Percentiles rank a stretch among this genome's conserved stretches.
phyloP scores from a whole-genome alignment of 148 eudicot genomes.

The Dysphania ambrosioides region DNA sequence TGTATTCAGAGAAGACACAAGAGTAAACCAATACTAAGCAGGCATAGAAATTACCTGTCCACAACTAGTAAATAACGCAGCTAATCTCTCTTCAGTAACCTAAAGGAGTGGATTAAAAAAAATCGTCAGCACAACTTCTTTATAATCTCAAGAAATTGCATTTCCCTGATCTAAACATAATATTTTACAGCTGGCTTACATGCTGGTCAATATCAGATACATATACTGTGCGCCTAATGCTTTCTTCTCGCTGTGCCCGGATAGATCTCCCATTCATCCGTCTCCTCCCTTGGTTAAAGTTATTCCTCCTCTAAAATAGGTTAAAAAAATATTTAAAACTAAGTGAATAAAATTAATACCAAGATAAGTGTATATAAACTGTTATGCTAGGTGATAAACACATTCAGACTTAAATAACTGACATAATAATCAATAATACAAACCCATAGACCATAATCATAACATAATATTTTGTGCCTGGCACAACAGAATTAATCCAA shows the following conservation, averaged over 20 bases:
- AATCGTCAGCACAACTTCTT: conserved; percentile 12
- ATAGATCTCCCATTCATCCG: conserved; percentile 63
- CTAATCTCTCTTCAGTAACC: conserved; percentile 91
- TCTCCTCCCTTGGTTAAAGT: conserved; percentile 55
- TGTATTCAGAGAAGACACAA: not conserved
- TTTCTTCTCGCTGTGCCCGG: conserved; percentile 84
- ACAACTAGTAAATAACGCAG: conserved; percentile 68
- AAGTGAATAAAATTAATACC: not conserved
- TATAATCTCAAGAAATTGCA: not conserved
- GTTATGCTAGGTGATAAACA: not conserved
- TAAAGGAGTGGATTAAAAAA: conserved; percentile 27
- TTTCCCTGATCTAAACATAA: not conserved
- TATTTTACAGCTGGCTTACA: conserved; percentile 38
- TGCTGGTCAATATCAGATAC: conserved; percentile 83
- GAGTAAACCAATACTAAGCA: not conserved
- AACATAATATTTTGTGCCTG: not conserved
- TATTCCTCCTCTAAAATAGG: conserved; percentile 53
- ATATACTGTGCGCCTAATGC: conserved; percentile 85
- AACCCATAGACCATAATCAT: not conserved
- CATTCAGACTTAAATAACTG: not conserved
- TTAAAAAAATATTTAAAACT: not conserved
- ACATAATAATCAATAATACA: not conserved
- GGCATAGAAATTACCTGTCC: conserved; percentile 58
- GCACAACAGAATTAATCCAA: not conserved
- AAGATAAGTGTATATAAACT: not conserved